Evolutionary conservation across 2,329 filamentous ascomycete species (phyloP), one percentile per base, ranked within the genome.

Genomic region (Penicillium aurantiogriseum): DNA sequence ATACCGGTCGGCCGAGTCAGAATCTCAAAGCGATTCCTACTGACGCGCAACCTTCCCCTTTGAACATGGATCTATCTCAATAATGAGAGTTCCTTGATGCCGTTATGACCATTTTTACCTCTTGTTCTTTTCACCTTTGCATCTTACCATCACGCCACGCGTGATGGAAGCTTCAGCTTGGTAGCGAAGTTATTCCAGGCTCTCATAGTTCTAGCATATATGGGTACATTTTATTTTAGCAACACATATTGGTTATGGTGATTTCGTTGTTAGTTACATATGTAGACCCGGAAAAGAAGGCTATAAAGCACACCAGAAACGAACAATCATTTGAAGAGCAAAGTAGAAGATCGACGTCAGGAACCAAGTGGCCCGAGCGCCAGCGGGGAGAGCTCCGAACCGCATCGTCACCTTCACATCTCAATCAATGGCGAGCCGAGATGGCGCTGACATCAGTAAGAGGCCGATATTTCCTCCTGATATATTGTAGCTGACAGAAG

Each of bases 401-500:
- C 42, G 44, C 52, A 60, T 62, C 59, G 40, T 57, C 57, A 63
- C 62, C 61, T 64, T 52, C 60, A 47, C 43, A 46, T 58, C 51
- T 61, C 51, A 52, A 56, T 61, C 40, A 62, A 74, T 75, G 74
- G 72, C 67, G 67, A 64, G 63, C 62, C 65, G 65, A 74, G 71
- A 77, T 77, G 75, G 75, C 75, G 67, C 57, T 77, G 68, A 77
- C 74, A 71, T 77, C 75, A 69, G 75, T 77, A 69, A 57, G 67
- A 29, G 11, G 11, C 10, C 1, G 7, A 5, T 2, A 10, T 6
- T 33, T 3, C 4, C 3, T 17, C 23, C 10, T 6, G 4, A 11
- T 36, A 17, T 15, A 42, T 23, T 3, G n/a, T 5, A 11, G 31
- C 51, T 62, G 43, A 63, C 52, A 49, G 4, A 29, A 13, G 5